Base-by-base conservation (phyloP, 1,284 basidiomycete species). In the Inonotus hispidus region DNA sequence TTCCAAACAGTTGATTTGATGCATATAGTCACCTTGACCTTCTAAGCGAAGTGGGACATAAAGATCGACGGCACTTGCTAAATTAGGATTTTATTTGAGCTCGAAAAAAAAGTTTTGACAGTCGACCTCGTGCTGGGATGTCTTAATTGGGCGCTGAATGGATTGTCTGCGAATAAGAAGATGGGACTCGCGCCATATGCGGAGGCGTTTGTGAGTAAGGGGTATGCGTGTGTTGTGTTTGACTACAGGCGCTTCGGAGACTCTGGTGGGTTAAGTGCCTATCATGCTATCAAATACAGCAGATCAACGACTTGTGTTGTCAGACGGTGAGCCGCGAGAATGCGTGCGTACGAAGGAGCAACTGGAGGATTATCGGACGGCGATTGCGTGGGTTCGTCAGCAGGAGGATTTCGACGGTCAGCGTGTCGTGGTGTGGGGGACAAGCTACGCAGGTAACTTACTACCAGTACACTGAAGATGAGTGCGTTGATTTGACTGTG, bases 201-300 rank as follows among this genome's bases (percentile, higher is more conserved):
- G 0, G 71, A 73, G 59, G 67, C 66, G 41, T 77, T 75, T 60
- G 65, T 68, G 3, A 53, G 63, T 1, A 59, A 65, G 2, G 75
- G 74, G 3, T 77, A 74, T 61, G 75, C 72, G 0, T 72, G 68
- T 58, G 57, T 76, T 2, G 70, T 75, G 10, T 76, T 77, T 62
- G 75, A 76, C 65, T 77, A 76, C 63, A 70, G 75, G 4, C 68
- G 74, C 1, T 77, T 74, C 73, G 75, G 76, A 2, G 59, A 66
- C 11, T 77, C 74, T 43, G 74, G 75, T 74, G 64, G 64, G 27
- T n/a, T 13, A 39, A n/a, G n/a, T n/a, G n/a, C n/a, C 45, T 4
- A 32, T 8, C 8, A 32, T 32, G 4, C 3, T 8, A 32, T 32
- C 32, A 8, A 32, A 32, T 32, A 32, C 8, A 32, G 8, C 3